Evolutionary conservation across 75 land plant species (phyloP), one percentile per base, ranked within the genome.

Genomic region (Sequoiadendron giganteum): DNA sequence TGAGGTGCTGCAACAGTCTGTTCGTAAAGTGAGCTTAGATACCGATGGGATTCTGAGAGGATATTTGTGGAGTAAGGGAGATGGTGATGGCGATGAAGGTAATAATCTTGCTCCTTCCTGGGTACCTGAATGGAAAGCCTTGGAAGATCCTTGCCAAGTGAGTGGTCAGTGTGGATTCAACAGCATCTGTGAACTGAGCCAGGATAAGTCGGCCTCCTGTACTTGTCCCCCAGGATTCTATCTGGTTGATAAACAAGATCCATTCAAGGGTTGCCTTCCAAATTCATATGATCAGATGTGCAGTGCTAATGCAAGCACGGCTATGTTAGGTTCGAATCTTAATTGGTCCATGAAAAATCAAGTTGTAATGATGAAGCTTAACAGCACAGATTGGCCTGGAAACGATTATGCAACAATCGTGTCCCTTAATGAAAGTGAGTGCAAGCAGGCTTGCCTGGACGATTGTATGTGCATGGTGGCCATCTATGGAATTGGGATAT

Each of bases 61-160:
- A 43, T 91, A 91, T 84, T 89, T 93, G 1, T 93, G 91, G 91
- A 54, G 19, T 19, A 21, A 19, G 28, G 5, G 3, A 16, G 72
- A 28, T 6, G 70, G n/a, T 68, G 83, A 90, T 15, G 48, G 55
- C 5, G 48, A 45, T 45, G 48, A 45, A 45, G 48, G 48, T 7
- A 7, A 45, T 45, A 45, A 45, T 45, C 8, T 7, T 45, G 80
- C 54, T 28, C 19, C 39, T 78, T 70, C 86, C 39, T 94, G 95
- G 95, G 48, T 45, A 48, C 34, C 86, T 21, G 89, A 61, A 9
- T 94, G 95, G 95, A 91, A 90, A 72, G 94, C 95, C 52, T 87
- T 93, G 85, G 85, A 86, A 13, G 89, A 94, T 70, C 94, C 92
- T 43, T 93, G 95, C 76, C 81, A 90, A 18, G 92, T 94, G 2